phyloP scores from a whole-genome alignment of 495 filamentous ascomycete genomes.

The Symbiotaphrina buchneri region DNA sequence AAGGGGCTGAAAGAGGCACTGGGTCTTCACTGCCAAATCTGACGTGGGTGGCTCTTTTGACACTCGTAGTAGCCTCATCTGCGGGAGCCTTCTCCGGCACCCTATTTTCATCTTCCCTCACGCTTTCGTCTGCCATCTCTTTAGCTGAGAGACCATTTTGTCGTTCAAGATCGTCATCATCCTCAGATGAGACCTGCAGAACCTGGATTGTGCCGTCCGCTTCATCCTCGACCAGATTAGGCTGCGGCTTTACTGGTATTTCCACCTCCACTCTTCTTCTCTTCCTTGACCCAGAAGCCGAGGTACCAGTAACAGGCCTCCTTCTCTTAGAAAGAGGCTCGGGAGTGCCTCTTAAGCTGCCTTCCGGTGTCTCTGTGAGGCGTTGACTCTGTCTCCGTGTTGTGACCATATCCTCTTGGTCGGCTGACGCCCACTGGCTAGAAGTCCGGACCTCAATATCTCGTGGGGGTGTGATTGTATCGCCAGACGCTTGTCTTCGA shows the following conservation, averaged over 20 bases:
- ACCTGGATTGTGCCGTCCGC: background rate
- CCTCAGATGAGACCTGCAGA: background rate
- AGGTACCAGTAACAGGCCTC: background rate
- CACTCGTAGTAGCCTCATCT: background rate
- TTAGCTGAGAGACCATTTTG: background rate
- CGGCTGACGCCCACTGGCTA: too few relatives aligned
- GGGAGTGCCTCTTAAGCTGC: background rate
- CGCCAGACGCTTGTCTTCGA: too few relatives aligned
- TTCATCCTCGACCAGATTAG: background rate
- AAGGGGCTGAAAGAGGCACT: constrained; percentile 1
- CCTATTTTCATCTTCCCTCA: constrained; percentile 1
- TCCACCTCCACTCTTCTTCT: constrained; percentile 1
- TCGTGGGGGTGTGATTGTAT: too few relatives aligned
- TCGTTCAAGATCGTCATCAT: background rate
- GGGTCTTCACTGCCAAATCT: constrained; percentile 25
- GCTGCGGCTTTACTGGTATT: background rate
- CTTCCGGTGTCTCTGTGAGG: too few relatives aligned
- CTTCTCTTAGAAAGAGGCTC: too few relatives aligned
- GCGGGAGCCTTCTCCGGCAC: background rate
- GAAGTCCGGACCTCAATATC: too few relatives aligned
- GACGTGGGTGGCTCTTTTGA: constrained; percentile 5
- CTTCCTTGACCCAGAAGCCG: constrained; percentile 1
- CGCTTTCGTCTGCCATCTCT: background rate
- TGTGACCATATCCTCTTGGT: constrained; percentile 3
- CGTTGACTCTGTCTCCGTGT: constrained; percentile 2